Conservation (phyloP, 345 rosid species). For the Cardamine chenopodiifolia region DNA sequence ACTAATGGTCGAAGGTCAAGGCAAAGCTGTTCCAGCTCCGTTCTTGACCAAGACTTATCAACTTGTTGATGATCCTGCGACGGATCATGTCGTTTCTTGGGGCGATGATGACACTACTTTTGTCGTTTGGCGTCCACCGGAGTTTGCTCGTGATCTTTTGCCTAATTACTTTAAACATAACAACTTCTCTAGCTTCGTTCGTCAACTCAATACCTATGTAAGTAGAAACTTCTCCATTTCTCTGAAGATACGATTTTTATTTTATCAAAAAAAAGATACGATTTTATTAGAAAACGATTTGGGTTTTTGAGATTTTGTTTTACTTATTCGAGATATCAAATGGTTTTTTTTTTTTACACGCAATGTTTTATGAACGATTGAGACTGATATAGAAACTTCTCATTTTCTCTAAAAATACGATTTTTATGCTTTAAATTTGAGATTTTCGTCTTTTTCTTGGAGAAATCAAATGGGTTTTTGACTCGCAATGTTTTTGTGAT, state of each 20-base stretch:
- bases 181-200: constrained; percentile 95
- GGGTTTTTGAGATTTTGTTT: not conserved
- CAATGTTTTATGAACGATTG: not conserved
- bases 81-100: constrained; percentile 93
- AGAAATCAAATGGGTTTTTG: not conserved
- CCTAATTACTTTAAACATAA: constrained; percentile 98
- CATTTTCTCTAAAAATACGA: not conserved
- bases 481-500: not conserved
- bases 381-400: no score
- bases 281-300: not conserved
- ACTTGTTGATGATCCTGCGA: constrained; percentile 83
- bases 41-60: constrained; percentile 95
- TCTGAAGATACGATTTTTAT: not conserved
- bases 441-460: not conserved
- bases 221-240: not conserved
- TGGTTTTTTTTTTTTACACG: not conserved
- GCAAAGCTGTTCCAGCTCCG: constrained; percentile 89
- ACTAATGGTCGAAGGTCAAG: constrained; percentile 78
- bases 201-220: constrained; percentile 98
- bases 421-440: not conserved
- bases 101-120: constrained; percentile 89
- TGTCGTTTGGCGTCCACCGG: constrained; percentile 92
- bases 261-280: not conserved
- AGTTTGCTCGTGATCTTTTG: constrained; percentile 92
- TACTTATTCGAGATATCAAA: not conserved